A percentile compares a stretch with the other conserved stretches of the same genome.
Evolutionary conservation across 345 rosid species (phyloP).

Genomic region (Lagerstroemia speciosa): DNA sequence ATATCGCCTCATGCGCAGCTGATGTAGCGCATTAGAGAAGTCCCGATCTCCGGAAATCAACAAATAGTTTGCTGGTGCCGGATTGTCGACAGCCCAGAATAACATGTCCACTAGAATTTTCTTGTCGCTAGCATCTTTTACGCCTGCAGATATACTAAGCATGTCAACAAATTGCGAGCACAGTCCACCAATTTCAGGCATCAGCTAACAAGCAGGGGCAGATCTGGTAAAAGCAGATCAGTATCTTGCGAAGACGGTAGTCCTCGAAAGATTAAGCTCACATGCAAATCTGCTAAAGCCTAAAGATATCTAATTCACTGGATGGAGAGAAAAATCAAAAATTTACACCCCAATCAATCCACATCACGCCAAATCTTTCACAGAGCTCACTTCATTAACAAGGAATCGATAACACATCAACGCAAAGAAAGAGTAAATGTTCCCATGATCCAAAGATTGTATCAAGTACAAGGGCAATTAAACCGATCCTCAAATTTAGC

Average conservation of each 20-base stretch:
- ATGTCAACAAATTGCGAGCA: background rate
- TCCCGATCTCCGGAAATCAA: conserved; percentile 42
- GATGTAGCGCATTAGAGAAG: conserved; percentile 45
- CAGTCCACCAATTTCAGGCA: background rate
- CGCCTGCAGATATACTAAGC: conserved; percentile 20
- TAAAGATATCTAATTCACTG: background rate
- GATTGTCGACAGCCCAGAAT: conserved; percentile 48
- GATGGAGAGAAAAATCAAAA: background rate
- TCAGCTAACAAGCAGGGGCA: background rate
- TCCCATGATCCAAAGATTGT: background rate
- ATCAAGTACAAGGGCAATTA: background rate
- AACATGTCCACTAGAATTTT: conserved; percentile 44
- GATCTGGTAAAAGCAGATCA: background rate
- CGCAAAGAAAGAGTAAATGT: background rate
- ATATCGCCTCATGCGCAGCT: conserved; percentile 38
- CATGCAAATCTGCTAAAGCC: background rate
- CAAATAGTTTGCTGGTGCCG: conserved; percentile 42
- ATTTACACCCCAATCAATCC: background rate
- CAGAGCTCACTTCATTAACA: background rate
- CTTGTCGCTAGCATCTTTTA: conserved; percentile 45
- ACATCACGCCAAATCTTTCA: background rate
- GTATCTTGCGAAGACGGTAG: background rate
- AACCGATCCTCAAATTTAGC: background rate
- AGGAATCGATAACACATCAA: background rate
- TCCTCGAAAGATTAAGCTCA: background rate